These are phyloP conservation scores for Volutella citrinella DNA, from an alignment of 2,329 filamentous ascomycete species.

Conservation along the genomic window DNA sequence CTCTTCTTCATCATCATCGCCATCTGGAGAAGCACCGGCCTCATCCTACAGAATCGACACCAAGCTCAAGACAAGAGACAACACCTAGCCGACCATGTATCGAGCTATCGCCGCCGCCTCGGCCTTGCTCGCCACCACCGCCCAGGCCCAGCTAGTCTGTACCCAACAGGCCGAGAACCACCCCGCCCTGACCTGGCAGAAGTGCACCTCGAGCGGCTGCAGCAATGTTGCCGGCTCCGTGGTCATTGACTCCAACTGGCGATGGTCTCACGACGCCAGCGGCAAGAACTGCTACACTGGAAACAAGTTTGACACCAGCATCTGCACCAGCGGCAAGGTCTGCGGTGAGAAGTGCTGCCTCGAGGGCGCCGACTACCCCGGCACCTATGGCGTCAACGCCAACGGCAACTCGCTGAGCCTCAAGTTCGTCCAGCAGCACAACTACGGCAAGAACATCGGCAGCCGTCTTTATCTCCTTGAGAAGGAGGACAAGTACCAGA, in stretches of 20 bases:
- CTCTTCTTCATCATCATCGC: constrained; percentile 2
- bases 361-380: constrained; percentile 50
- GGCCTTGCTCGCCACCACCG: constrained; percentile 23
- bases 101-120: constrained; percentile 25
- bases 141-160: constrained; percentile 49
- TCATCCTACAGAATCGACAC: too few relatives aligned
- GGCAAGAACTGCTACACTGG: constrained; percentile 57
- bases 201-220: constrained; percentile 52
- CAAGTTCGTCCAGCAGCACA: constrained; percentile 54
- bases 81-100: too few relatives aligned
- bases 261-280: constrained; percentile 51
- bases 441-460: constrained; percentile 45
- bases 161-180: constrained; percentile 46
- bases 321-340: constrained; percentile 37
- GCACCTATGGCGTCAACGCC: constrained; percentile 53
- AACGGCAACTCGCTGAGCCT: constrained; percentile 50
- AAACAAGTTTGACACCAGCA: constrained; percentile 43
- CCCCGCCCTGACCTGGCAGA: constrained; percentile 50
- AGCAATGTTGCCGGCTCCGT: constrained; percentile 46
- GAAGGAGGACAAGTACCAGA: constrained; percentile 59
- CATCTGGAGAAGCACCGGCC: too few relatives aligned
- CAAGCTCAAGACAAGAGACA: too few relatives aligned
- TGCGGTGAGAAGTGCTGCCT: constrained; percentile 51
- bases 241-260: constrained; percentile 60
- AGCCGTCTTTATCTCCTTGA: constrained; percentile 64